Base-by-base conservation (phyloP, 768 basidiomycete species). In the Hysterangium stoloniferum region DNA sequence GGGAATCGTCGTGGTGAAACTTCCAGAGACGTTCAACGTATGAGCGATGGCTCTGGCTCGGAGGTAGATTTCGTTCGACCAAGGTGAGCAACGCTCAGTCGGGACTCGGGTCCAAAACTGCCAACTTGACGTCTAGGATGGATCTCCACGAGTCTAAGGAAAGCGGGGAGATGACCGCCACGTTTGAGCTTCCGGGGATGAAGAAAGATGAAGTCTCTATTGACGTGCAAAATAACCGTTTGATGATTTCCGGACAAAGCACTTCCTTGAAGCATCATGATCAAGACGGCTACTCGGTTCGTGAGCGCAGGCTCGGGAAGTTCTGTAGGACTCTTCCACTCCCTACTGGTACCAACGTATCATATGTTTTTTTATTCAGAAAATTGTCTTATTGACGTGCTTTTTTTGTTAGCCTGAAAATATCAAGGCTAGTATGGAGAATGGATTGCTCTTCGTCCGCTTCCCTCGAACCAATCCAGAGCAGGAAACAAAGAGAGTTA, bases 161-260 rank as follows among this genome's bases (percentile, higher is more conserved):
- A 19, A 63, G 61, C 20, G 77, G 78, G 57, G 59, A 65, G 29
- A 72, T 81, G 34, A 77, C 75, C 0, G 79, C 78, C 34, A 62
- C 69, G 6, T 78, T 82, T 57, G 80, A 82, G 56, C 63, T 82
- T 6, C 79, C 81, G 0, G 79, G 79, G 17, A 22, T 80, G 41
- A 65, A 65, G 50, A 72, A 75, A 29, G 72, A 78, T 37, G 64
- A 79, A 51, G 66, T 81, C 45, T 62, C 62, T 44, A 71, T 82
- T 56, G 78, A 80, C 48, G 57, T 78, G 6, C 71, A 73, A 52
- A 68, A 73, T 53, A 72, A 74, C 53, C 65, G 69, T 1, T 71
- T 82, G 42, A 73, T 61, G 38, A 58, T 82, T 41, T 73, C 77
- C 3, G 80, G 77, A 8, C 74, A 81, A 63, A 65, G 58, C 22